Evolutionary conservation across 2,329 filamentous ascomycete species (phyloP).

Genomic region (Chalaropsis thielavioides): DNA sequence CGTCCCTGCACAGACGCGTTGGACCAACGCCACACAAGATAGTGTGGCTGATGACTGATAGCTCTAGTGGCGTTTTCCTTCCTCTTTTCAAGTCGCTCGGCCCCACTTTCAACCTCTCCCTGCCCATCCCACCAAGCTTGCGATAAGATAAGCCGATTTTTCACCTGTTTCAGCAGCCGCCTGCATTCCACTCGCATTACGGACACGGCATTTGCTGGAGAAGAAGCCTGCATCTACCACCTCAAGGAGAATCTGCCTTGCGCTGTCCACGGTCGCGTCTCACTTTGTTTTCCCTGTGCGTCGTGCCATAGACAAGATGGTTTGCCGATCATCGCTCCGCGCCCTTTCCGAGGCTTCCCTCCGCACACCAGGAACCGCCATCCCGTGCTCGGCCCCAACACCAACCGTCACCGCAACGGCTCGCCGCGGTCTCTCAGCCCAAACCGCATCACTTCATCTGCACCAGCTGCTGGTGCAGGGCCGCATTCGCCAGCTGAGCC

Average conservation of each 20-base stretch:
- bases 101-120: constrained; percentile 12
- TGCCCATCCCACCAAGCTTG: constrained; percentile 3
- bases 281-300: neutral
- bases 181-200: neutral
- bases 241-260: neutral
- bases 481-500: constrained; percentile 7
- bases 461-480: constrained; percentile 10
- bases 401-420: neutral
- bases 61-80: neutral
- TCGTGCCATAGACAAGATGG: neutral
- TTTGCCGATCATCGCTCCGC: constrained; percentile 9
- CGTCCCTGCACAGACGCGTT: neutral
- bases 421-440: constrained; percentile 3
- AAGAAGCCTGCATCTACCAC: neutral
- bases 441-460: neutral
- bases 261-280: neutral
- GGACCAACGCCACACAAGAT: neutral
- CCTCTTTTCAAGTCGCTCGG: neutral
- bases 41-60: neutral
- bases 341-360: constrained; percentile 15
- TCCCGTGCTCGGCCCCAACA: neutral
- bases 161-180: constrained; percentile 4
- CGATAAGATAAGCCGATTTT: constrained; percentile 19
- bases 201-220: neutral
- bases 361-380: neutral